phyloP scores from a whole-genome alignment of 2,329 filamentous ascomycete genomes.

The Ilyonectria destructans region DNA sequence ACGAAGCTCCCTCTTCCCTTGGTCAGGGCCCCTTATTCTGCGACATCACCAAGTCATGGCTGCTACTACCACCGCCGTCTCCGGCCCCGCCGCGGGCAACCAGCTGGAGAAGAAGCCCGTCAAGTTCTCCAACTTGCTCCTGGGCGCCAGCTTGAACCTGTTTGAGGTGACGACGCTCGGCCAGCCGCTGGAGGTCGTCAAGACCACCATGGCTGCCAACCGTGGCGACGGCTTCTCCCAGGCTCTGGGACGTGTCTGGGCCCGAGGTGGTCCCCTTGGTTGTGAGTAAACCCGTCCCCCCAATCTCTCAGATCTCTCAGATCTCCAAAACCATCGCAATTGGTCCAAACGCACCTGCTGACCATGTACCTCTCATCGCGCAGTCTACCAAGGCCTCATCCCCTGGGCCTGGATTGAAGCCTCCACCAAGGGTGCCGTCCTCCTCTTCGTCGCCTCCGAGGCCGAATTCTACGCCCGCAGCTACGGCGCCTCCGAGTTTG shows the following conservation, averaged over 20 bases:
- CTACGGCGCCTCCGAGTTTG: constrained; percentile 88
- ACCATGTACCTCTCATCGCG: constrained; percentile 45
- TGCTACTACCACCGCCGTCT: constrained; percentile 69
- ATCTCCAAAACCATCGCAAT: constrained; percentile 8
- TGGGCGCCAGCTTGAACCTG: constrained; percentile 94
- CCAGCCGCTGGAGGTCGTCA: constrained; percentile 96
- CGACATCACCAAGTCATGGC: constrained; percentile 74
- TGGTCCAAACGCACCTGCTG: constrained; percentile 37
- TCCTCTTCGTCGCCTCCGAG: constrained; percentile 98
- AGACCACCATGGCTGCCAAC: constrained; percentile 99
- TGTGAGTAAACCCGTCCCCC: constrained; percentile 76
- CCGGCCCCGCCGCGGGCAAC: constrained; percentile 65
- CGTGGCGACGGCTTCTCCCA: constrained; percentile 88
- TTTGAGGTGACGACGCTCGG: constrained; percentile 84
- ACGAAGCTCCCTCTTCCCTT: constrained; percentile 96
- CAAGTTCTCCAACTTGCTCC: constrained; percentile 99
- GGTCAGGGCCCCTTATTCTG: constrained; percentile 88
- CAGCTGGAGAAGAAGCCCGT: constrained; percentile 98
- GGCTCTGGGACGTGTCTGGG: constrained; percentile 91
- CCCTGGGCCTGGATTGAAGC: constrained; percentile 99
- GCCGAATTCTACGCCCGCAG: constrained; percentile 94
- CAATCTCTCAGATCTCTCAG: neutral
- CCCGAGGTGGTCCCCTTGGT: constrained; percentile 91
- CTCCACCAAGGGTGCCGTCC: constrained; percentile 98
- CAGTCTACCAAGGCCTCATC: constrained; percentile 99